Base-by-base conservation (phyloP, 352 stramenopile genomes). In the Phytophthora citrophthora region DNA sequence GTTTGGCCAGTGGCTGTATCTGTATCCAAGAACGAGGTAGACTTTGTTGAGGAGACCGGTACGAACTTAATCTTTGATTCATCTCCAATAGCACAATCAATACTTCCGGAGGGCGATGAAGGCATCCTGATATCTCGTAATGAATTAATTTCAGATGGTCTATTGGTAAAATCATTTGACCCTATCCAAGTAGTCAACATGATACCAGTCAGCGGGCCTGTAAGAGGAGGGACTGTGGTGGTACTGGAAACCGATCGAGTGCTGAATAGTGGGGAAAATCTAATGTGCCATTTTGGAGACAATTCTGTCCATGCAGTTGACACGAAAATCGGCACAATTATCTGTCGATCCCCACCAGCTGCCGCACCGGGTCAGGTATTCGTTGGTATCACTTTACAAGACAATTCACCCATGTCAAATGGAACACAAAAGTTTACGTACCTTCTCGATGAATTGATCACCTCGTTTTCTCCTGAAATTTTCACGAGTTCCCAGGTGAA, bases 21-120 rank as follows among this genome's bases (percentile, higher is more conserved):
- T 7, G 41, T 82, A 10, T 82, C 74, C 2, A 77, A 72, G 18
- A 85, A 85, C 44, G 72, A 66, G 3, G 16, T 85, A 24, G 65
- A 85, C 26, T 88, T 72, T 3, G 57, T 72, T 3, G 57, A 57
- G 44, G 64, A 40, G 12, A n/a, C 15, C 6, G 50, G 57, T 6
- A 43, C 64, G 13, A 67, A 34, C 8, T 49, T 82, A 18, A 39
- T 40, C 0, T 75, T 74, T 36, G 43, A 79, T 10, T 10, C 43
- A 11, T 10, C 15, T 2, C 70, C 76, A 20, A 48, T 57, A 20
- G 20, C 68, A 8, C 2, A 53, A 3, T 49, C 34, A 2, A 9
- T 58, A 2, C 67, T 31, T 15, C 45, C 24, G 5, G 76, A 13
- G 70, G 72, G 76, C 12, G 70, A 72, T 15, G 63, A 84, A 15